Conservation (phyloP, 768 basidiomycete genomes). For the Floccularia luteovirens region DNA sequence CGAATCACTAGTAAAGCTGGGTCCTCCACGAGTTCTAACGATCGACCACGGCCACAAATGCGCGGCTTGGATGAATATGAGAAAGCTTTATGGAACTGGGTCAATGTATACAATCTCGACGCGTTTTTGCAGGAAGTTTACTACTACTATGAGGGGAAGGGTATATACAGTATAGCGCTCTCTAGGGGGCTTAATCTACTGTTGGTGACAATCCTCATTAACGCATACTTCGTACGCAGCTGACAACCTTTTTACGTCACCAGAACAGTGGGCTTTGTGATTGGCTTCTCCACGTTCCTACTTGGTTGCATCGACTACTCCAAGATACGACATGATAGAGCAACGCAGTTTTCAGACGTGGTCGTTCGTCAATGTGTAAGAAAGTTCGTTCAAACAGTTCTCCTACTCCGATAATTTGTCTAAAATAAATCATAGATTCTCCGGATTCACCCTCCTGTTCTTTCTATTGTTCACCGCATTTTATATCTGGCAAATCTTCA, state of each 20-base stretch:
- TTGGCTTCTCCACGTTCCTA: slow-evolving; percentile 96
- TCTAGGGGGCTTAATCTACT: slow-evolving; percentile 88
- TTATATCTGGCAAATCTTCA: slow-evolving; percentile 82
- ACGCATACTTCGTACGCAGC: slow-evolving; percentile 8
- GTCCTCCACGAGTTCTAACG: slow-evolving; percentile 21
- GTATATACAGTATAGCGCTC: slow-evolving; percentile 91
- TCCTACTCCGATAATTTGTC: too few relatives aligned
- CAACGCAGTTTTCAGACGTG: slow-evolving; percentile 69
- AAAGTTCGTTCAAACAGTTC: too few relatives aligned
- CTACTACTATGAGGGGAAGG: slow-evolving; percentile 93
- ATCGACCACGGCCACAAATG: slow-evolving; percentile 38
- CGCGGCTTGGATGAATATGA: slow-evolving; percentile 79
- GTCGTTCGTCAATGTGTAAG: slow-evolving; percentile 80
- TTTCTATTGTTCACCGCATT: slow-evolving; percentile 81
- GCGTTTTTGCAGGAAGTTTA: slow-evolving; percentile 94
- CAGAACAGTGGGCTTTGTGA: slow-evolving; percentile 97
- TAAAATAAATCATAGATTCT: slow-evolving; percentile 45
- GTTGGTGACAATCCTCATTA: slow-evolving; percentile 44
- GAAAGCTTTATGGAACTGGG: slow-evolving; percentile 96
- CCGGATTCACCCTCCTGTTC: slow-evolving; percentile 77
- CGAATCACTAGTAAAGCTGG: slow-evolving; percentile 15
- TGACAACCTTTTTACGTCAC: slow-evolving; percentile 13
- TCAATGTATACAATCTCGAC: slow-evolving; percentile 97
- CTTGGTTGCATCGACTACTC: slow-evolving; percentile 93
- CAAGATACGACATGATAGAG: slow-evolving; percentile 58